phyloP scores from a whole-genome alignment of 2,329 filamentous ascomycete genomes.

The Pseudopyrenochaeta lycopersici region DNA sequence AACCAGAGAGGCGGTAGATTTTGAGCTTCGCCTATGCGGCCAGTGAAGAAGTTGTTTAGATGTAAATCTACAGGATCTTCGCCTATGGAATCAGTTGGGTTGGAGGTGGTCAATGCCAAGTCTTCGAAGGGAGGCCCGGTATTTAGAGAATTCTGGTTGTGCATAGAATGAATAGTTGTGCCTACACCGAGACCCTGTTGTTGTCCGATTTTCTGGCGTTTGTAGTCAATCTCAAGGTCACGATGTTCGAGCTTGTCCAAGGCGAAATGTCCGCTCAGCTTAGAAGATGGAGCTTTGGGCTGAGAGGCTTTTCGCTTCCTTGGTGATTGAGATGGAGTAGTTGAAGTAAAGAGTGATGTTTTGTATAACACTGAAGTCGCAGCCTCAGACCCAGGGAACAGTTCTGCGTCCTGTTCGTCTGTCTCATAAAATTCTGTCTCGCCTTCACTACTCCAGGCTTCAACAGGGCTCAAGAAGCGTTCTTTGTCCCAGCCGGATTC shows the following conservation, averaged over 20 bases:
- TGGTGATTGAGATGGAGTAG: background rate
- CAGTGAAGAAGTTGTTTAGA: background rate
- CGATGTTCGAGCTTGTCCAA: constrained; percentile 13
- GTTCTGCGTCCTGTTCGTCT: background rate
- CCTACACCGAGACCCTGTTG: background rate
- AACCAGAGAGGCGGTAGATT: background rate
- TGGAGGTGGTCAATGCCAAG: no score
- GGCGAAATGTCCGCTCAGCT: background rate
- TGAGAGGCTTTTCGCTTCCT: constrained; percentile 19
- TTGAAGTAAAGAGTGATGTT: no score
- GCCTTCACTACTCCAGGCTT: background rate
- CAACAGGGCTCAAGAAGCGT: background rate
- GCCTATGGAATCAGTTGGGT: background rate
- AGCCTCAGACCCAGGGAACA: background rate
- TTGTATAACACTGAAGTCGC: background rate
- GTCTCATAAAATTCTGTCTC: background rate
- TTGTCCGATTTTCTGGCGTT: constrained; percentile 14
- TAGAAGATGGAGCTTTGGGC: background rate
- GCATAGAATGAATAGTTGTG: no score
- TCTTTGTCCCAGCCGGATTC: background rate
- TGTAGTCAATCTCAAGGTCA: constrained; percentile 11
- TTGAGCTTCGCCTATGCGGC: constrained; percentile 4
- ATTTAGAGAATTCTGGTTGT: no score
- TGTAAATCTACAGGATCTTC: background rate
- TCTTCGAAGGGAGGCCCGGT: no score